Conservation (phyloP, 169 alveolate genomes). For the Miamiensis avidus region DNA sequence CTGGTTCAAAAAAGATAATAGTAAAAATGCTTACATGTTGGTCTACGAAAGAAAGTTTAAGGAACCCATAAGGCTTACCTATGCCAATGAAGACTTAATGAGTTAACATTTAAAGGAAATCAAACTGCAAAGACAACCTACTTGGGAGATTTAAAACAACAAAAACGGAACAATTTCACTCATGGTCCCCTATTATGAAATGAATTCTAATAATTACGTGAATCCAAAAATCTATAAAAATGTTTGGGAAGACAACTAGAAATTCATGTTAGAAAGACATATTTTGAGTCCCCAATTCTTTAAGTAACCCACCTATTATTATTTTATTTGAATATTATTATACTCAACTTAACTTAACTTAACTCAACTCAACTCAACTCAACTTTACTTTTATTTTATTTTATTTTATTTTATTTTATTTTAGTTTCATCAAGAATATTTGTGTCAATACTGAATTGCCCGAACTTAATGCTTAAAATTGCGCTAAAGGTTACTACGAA, state of each 20-base stretch:
- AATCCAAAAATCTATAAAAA: conserved; percentile 13
- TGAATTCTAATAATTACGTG: conserved; percentile 29
- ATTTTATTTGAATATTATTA: too few relatives aligned
- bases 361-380: too few relatives aligned
- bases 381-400: too few relatives aligned
- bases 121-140: conserved; percentile 13
- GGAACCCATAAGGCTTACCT: conserved; percentile 43
- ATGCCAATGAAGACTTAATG: conserved; percentile 20
- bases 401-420: background rate
- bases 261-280: conserved; percentile 55
- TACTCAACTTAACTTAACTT: too few relatives aligned
- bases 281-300: conserved; percentile 53
- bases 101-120: conserved; percentile 1
- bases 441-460: conserved; percentile 1
- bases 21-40: conserved; percentile 85
- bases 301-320: background rate
- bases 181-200: conserved; percentile 51
- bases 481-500: conserved; percentile 7
- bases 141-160: conserved; percentile 28
- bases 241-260: conserved; percentile 60
- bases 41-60: conserved; percentile 78
- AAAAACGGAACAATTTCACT: conserved; percentile 37
- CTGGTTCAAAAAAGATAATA: conserved; percentile 72
- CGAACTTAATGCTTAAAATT: background rate
- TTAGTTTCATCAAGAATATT: conserved; percentile 8